phyloP scores from a whole-genome alignment of 2,329 filamentous ascomycete genomes.

The Orbilia blumenaviensis region DNA sequence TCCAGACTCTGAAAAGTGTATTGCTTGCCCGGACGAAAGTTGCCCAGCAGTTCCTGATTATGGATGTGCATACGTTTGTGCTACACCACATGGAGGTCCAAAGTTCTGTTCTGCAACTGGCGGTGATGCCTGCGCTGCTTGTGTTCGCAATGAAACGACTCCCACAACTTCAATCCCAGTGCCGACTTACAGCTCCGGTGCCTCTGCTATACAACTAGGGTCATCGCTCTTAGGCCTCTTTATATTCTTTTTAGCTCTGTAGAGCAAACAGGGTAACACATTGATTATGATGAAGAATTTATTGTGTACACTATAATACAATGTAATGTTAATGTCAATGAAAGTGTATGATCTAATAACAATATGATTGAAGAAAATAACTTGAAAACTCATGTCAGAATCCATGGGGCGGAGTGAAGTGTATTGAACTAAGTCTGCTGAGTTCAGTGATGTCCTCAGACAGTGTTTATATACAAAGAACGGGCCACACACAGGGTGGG shows the following conservation, averaged over 20 bases:
- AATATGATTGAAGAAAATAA: no score
- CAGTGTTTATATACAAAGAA: no score
- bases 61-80: background rate
- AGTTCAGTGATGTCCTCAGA: no score
- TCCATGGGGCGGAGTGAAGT: no score
- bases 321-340: background rate
- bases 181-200: conserved; percentile 23
- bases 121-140: background rate
- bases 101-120: conserved; percentile 5
- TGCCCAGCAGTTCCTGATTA: background rate
- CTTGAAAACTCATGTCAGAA: no score
- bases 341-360: no score
- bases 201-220: conserved; percentile 3
- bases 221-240: conserved; percentile 1
- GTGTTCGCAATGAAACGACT: background rate
- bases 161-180: background rate
- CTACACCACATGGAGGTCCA: conserved; percentile 3
- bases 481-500: no score
- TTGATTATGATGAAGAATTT: background rate
- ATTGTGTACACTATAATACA: background rate
- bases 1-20: background rate
- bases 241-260: conserved; percentile 5
- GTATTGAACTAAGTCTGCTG: no score
- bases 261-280: background rate
- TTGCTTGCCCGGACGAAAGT: background rate